Percentiles rank a stretch among this genome's conserved stretches.
These are phyloP conservation scores for Cutaneotrichosporon dermatis DNA, from an alignment of 1,284 basidiomycete genomes.

Conservation along the genomic window DNA sequence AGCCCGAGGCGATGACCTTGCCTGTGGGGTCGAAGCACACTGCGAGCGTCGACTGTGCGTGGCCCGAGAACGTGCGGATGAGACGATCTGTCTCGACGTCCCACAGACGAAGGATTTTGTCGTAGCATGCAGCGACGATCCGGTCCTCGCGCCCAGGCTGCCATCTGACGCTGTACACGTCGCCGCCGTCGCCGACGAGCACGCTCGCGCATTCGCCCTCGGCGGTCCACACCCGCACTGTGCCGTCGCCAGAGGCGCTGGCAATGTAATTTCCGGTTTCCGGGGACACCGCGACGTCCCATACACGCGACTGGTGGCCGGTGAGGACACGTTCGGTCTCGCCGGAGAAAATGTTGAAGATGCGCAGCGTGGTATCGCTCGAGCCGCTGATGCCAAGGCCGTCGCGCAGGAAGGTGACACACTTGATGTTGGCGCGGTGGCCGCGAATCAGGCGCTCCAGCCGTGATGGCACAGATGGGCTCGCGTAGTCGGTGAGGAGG, in stretches of 20 bases:
- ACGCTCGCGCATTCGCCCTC: conserved; percentile 24
- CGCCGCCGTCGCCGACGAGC: conserved; percentile 45
- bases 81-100: conserved; percentile 50
- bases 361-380: conserved; percentile 44
- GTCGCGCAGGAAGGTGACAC: conserved; percentile 49
- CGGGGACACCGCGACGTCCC: conserved; percentile 45
- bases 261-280: conserved; percentile 34
- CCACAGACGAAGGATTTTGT: conserved; percentile 52
- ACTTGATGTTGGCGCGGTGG: conserved; percentile 52
- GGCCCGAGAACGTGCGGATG: conserved; percentile 53
- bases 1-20: conserved; percentile 50
- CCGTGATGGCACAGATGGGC: conserved; percentile 32
- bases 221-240: conserved; percentile 50
- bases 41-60: conserved; percentile 49
- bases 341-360: conserved; percentile 34
- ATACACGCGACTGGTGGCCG: conserved; percentile 50
- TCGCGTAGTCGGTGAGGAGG: conserved; percentile 42
- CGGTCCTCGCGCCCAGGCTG: conserved; percentile 44
- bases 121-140: conserved; percentile 51
- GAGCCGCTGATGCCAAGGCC: conserved; percentile 50
- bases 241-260: conserved; percentile 50
- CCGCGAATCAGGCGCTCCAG: conserved; percentile 38
- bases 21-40: conserved; percentile 51
- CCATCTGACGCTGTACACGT: conserved; percentile 52
- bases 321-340: conserved; percentile 26